These are phyloP conservation scores for Aspergillus sp. DNA, from an alignment of 2,329 filamentous ascomycete genomes.

Conservation along the genomic window DNA sequence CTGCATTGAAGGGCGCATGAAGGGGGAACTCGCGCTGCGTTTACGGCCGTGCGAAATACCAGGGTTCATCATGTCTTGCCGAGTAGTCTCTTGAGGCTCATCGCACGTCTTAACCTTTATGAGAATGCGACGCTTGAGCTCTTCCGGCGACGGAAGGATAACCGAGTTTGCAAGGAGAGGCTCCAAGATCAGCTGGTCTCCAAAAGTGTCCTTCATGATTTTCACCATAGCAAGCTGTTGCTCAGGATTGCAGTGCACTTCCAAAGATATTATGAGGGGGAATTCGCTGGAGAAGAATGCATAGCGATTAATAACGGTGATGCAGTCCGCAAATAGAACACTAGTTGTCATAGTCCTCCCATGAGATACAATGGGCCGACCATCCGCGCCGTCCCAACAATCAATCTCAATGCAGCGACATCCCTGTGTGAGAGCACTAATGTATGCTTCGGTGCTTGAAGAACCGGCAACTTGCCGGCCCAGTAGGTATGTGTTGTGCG, in stretches of 20 bases:
- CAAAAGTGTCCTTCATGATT: constrained; percentile 83
- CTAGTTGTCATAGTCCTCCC: constrained; percentile 85
- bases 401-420: constrained; percentile 97
- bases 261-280: constrained; percentile 89
- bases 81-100: constrained; percentile 48
- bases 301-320: constrained; percentile 91
- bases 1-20: constrained; percentile 60
- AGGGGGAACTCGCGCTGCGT: constrained; percentile 76
- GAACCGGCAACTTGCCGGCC: constrained; percentile 86
- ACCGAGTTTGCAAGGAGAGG: constrained; percentile 68
- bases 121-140: constrained; percentile 78
- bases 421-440: constrained; percentile 79
- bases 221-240: constrained; percentile 88
- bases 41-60: constrained; percentile 46
- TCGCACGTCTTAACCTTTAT: constrained; percentile 91
- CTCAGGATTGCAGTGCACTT: constrained; percentile 82
- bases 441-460: constrained; percentile 94
- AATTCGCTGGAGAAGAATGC: constrained; percentile 86
- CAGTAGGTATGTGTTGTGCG: constrained; percentile 95
- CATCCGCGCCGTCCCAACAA: constrained; percentile 92
- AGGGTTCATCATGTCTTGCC: constrained; percentile 40
- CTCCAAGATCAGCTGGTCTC: constrained; percentile 72
- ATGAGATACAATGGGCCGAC: constrained; percentile 85
- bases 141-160: constrained; percentile 78
- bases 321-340: constrained; percentile 86